Base-by-base conservation (phyloP, 1,139 yeast species). In the Kodamaea arcana region DNA sequence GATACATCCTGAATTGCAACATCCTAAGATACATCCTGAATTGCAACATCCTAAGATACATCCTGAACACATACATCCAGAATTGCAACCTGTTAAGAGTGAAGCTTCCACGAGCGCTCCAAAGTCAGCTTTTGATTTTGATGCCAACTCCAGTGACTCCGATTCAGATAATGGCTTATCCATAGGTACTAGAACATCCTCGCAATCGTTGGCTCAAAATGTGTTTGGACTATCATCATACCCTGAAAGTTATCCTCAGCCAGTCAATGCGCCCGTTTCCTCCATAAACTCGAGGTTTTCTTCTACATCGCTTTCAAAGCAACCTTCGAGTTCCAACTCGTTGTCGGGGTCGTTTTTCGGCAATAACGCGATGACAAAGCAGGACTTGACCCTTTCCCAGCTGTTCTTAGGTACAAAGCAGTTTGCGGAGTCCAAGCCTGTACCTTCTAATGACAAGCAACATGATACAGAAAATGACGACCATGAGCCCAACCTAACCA, bases 171-270 rank as follows among this genome's bases (percentile, higher is more conserved):
- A 53, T 18, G 73, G 72, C 3, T 56, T 69, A 33, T 64, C 70
- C 1, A 69, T 69, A 23, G 59, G 62, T 3, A 59, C 75, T 2
- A 51, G 67, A 41, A 56, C 58, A 29, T 66, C 73, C 7, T 65
- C 72, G 50, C 74, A 68, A 42, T 62, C 69, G n/a, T 55, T 69
- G 39, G 74, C 73, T 4, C 72, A 69, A 39, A 71, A 56, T 59
- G 64, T 66, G n/a, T 65, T 66, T 47, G 44, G 45, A 9, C 45
- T 59, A 56, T 52, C 62, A 11, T 46, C 58, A 25, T 34, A 40
- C 21, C 63, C 65, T 1, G 44, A 46, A 7, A 45, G 43, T 1
- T 47, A 47, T 10, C 60, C 55, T 10, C 45, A 51, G 27, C 69
- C 71, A 5, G 54, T 54, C 7, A 39, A 48, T 1, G 58, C 54